A percentile compares a stretch with the other conserved stretches of the same genome.
Evolutionary conservation across 768 basidiomycete species (phyloP).

Genomic region (Suillus alpinus): DNA sequence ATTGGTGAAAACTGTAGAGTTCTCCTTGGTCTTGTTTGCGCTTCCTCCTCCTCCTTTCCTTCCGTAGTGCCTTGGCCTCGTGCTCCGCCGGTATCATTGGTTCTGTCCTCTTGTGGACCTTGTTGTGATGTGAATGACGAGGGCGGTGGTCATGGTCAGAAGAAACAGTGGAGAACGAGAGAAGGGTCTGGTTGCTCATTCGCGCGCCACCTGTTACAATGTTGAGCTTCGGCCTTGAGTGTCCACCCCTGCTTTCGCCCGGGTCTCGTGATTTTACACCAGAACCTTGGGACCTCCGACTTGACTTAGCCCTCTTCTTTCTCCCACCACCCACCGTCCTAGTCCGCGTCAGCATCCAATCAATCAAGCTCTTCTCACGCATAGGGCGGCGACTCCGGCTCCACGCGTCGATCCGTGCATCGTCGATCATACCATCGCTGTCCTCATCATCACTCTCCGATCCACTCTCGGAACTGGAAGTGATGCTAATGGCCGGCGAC

Average conservation of each 20-base stretch:
- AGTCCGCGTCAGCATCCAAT: slow-evolving; percentile 63
- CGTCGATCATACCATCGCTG: slow-evolving; percentile 30
- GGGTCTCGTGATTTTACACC: slow-evolving; percentile 11
- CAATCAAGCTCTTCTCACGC: slow-evolving; percentile 52
- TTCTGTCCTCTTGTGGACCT: slow-evolving; percentile 10
- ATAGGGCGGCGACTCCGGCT: slow-evolving; percentile 21
- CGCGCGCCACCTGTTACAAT: slow-evolving; percentile 38
- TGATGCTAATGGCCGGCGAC: slow-evolving; percentile 6
- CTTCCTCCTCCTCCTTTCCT: slow-evolving; percentile 22
- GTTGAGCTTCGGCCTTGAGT: slow-evolving; percentile 27
- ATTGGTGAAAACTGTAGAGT: slow-evolving; percentile 40
- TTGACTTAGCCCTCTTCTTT: slow-evolving; percentile 11
- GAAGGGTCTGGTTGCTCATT: slow-evolving; percentile 36
- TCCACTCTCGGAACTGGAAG: slow-evolving; percentile 10
- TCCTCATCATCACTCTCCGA: slow-evolving; percentile 27
- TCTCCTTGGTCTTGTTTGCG: slow-evolving; percentile 22
- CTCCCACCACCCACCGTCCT: slow-evolving; percentile 16
- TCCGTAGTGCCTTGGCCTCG: background rate
- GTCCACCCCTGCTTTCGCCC: slow-evolving; percentile 7
- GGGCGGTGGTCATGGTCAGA: slow-evolving; percentile 1
- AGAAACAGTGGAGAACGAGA: slow-evolving; percentile 32
- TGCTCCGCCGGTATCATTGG: slow-evolving; percentile 8
- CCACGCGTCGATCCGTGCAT: slow-evolving; percentile 29
- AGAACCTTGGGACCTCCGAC: slow-evolving; percentile 12
- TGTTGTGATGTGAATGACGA: slow-evolving; percentile 9